phyloP scores from a whole-genome alignment of 2,329 filamentous ascomycete species.

The Cladosporium sp. region DNA sequence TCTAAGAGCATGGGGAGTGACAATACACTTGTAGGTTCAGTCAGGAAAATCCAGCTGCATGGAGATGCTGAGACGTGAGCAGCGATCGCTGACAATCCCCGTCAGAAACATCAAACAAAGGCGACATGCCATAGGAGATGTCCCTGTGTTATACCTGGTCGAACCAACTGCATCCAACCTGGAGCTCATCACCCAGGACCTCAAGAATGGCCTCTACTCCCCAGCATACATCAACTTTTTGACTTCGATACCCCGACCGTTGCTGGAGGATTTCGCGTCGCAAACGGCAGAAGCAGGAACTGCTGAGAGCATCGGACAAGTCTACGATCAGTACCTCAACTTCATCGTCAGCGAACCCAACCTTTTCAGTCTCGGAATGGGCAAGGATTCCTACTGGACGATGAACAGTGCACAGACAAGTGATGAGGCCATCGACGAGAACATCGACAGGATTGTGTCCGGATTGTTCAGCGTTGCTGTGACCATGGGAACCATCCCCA shows the following conservation, averaged over 20 bases:
- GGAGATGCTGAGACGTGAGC: conserved; percentile 25
- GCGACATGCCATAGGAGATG: conserved; percentile 89
- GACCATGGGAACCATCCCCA: conserved; percentile 94
- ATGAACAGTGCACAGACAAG: conserved; percentile 88
- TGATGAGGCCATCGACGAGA: conserved; percentile 80
- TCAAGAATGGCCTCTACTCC: conserved; percentile 82
- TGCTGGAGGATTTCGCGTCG: conserved; percentile 90
- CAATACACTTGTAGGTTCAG: conserved; percentile 76
- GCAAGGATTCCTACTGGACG: conserved; percentile 92
- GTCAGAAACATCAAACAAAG: conserved; percentile 68
- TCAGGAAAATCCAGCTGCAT: background rate
- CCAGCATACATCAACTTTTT: conserved; percentile 97
- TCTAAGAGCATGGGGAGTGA: conserved; percentile 87
- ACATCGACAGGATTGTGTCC: conserved; percentile 87
- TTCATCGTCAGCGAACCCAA: conserved; percentile 96
- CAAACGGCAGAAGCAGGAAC: conserved; percentile 81
- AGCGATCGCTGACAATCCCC: conserved; percentile 27
- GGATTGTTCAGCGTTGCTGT: conserved; percentile 96
- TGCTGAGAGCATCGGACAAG: conserved; percentile 82
- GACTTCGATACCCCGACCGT: conserved; percentile 80
- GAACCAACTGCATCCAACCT: conserved; percentile 81
- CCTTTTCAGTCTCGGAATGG: conserved; percentile 88
- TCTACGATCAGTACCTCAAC: conserved; percentile 96
- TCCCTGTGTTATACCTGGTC: conserved; percentile 93
- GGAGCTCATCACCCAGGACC: conserved; percentile 74